phyloP scores from a whole-genome alignment of 306 rosid species.

The Vigna nakashimae region DNA sequence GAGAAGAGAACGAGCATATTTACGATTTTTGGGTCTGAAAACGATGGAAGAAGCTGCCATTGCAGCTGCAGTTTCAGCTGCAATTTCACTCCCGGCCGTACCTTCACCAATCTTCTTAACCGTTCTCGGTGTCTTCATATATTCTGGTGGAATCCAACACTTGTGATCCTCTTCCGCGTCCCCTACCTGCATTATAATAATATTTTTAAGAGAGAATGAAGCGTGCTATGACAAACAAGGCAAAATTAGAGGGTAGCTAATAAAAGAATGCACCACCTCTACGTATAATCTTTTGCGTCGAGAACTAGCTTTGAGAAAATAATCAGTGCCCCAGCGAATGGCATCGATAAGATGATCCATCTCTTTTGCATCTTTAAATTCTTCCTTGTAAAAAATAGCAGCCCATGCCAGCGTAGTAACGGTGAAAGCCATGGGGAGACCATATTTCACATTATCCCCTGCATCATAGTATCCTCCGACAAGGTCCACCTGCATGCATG shows the following conservation, averaged over 20 bases:
- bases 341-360: conserved; percentile 58
- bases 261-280: conserved; percentile 52
- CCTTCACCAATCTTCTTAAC: conserved; percentile 60
- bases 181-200: conserved; percentile 61
- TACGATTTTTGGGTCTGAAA: conserved; percentile 49
- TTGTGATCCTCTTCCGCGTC: conserved; percentile 76
- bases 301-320: conserved; percentile 65
- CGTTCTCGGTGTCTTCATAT: conserved; percentile 75
- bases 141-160: conserved; percentile 87
- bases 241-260: neutral
- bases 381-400: conserved; percentile 58
- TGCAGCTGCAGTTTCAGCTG: conserved; percentile 94
- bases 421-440: conserved; percentile 95
- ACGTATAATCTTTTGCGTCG: conserved; percentile 59
- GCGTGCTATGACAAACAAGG: neutral
- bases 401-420: conserved; percentile 86
- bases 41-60: conserved; percentile 86
- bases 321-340: conserved; percentile 92
- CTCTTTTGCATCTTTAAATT: conserved; percentile 66
- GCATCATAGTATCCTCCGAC: conserved; percentile 96
- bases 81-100: conserved; percentile 76
- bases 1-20: conserved; percentile 77
- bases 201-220: neutral
- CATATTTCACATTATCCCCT: conserved; percentile 96
- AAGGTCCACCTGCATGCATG: conserved; percentile 70